phyloP scores from a whole-genome alignment of 2,329 filamentous ascomycete genomes.

The Ceratocystis smalleyi region DNA sequence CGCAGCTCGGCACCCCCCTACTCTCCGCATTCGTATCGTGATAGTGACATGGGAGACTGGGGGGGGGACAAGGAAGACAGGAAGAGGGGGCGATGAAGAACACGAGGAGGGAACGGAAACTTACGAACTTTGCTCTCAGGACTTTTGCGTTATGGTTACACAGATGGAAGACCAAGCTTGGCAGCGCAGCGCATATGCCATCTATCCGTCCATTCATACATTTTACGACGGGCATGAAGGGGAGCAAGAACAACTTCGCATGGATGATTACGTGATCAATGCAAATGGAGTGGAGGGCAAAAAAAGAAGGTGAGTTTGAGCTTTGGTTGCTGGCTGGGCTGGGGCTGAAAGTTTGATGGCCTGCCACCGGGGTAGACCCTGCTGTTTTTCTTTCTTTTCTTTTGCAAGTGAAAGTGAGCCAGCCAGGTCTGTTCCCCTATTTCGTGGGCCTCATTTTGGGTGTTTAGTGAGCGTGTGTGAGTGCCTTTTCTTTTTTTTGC shows the following conservation, averaged over 20 bases:
- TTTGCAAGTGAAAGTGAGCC: not conserved
- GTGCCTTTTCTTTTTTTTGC: not conserved
- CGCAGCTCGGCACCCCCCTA: no score
- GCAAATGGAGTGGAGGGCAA: not conserved
- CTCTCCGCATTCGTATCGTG: no score
- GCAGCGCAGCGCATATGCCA: not conserved
- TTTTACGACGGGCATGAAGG: not conserved
- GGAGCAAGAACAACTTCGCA: not conserved
- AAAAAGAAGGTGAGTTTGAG: not conserved
- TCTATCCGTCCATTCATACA: not conserved
- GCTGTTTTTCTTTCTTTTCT: not conserved
- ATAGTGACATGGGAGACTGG: no score
- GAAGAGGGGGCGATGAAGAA: no score
- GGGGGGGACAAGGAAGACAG: no score
- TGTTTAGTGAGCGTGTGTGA: not conserved
- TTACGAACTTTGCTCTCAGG: not conserved
- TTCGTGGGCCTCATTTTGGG: slow-evolving; percentile 2
- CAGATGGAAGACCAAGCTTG: not conserved
- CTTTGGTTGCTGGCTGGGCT: not conserved
- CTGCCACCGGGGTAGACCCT: not conserved
- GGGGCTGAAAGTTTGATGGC: slow-evolving; percentile 5
- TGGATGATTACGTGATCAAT: slow-evolving; percentile 4
- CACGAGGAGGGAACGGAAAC: not conserved
- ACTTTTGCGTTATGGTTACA: not conserved
- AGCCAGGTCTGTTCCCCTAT: not conserved